phyloP scores from a whole-genome alignment of 805 yeast species.

The Blastobotrys chiropterorum region DNA sequence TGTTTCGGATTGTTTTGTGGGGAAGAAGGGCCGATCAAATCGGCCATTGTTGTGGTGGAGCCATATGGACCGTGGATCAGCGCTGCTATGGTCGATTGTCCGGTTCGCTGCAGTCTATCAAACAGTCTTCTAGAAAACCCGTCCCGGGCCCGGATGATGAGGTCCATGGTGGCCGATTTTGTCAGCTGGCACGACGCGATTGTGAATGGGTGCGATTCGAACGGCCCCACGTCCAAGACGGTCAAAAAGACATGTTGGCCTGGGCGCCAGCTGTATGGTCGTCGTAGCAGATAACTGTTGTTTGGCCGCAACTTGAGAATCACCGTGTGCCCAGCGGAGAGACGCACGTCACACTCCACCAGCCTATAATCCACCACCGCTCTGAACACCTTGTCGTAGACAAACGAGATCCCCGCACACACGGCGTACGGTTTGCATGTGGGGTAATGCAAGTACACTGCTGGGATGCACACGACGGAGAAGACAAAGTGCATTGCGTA shows the following conservation, averaged over 20 bases:
- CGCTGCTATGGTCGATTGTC: slow-evolving; percentile 8
- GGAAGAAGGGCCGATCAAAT: no score
- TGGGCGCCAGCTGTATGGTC: slow-evolving; percentile 13
- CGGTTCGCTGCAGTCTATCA: slow-evolving; percentile 8
- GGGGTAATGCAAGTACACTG: slow-evolving; percentile 18
- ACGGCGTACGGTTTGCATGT: slow-evolving; percentile 21
- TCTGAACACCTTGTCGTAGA: slow-evolving; percentile 20
- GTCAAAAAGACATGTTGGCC: slow-evolving; percentile 25
- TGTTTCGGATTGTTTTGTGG: background rate
- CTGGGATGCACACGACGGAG: slow-evolving; percentile 17
- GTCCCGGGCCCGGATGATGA: slow-evolving; percentile 27
- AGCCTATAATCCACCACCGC: slow-evolving; percentile 16
- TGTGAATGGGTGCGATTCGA: slow-evolving; percentile 25
- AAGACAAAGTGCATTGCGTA: slow-evolving; percentile 18
- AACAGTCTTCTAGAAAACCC: slow-evolving; percentile 25
- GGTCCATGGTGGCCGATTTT: slow-evolving; percentile 17
- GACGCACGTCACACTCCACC: slow-evolving; percentile 9
- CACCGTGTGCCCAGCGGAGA: slow-evolving; percentile 19
- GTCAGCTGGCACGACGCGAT: slow-evolving; percentile 16
- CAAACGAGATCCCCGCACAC: slow-evolving; percentile 16
- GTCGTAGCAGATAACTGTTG: background rate
- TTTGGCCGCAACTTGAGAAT: slow-evolving; percentile 9
- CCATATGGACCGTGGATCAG: slow-evolving; percentile 25
- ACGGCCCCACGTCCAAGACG: slow-evolving; percentile 13
- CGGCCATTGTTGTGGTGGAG: slow-evolving; percentile 13